These are phyloP conservation scores for Gossypium laxum DNA, from an alignment of 441 rosid species.

Conservation along the genomic window DNA sequence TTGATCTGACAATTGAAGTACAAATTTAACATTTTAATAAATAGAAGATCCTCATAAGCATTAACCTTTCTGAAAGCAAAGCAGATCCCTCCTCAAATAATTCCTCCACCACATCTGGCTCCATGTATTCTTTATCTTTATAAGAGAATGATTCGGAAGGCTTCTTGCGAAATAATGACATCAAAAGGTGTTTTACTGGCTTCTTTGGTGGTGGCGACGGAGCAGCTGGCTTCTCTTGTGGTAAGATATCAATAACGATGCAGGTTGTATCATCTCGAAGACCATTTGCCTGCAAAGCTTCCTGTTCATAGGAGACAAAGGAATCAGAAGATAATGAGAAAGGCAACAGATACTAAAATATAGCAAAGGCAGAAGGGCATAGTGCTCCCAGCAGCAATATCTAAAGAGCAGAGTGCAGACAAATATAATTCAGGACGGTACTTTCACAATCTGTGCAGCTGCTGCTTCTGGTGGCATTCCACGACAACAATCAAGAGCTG, in stretches of 20 bases:
- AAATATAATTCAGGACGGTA: slow-evolving; percentile 14
- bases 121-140: slow-evolving; percentile 44
- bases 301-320: slow-evolving; percentile 37
- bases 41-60: slow-evolving; percentile 18
- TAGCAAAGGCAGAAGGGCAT: slow-evolving; percentile 1
- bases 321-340: slow-evolving; percentile 1
- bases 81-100: slow-evolving; percentile 91
- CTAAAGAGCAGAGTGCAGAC: background rate
- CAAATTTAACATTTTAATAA: background rate
- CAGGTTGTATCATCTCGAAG: slow-evolving; percentile 96
- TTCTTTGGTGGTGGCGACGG: slow-evolving; percentile 55
- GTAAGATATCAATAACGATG: slow-evolving; percentile 76
- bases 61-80: slow-evolving; percentile 88
- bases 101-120: slow-evolving; percentile 79
- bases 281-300: slow-evolving; percentile 70
- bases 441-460: slow-evolving; percentile 82
- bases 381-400: background rate
- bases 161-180: slow-evolving; percentile 74
- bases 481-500: slow-evolving; percentile 77
- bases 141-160: slow-evolving; percentile 60
- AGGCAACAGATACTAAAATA: background rate
- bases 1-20: background rate
- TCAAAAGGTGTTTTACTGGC: slow-evolving; percentile 68
- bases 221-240: slow-evolving; percentile 66
- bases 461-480: slow-evolving; percentile 85